phyloP scores from a whole-genome alignment of 495 filamentous ascomycete species.

The Pyrenula aspistea region DNA sequence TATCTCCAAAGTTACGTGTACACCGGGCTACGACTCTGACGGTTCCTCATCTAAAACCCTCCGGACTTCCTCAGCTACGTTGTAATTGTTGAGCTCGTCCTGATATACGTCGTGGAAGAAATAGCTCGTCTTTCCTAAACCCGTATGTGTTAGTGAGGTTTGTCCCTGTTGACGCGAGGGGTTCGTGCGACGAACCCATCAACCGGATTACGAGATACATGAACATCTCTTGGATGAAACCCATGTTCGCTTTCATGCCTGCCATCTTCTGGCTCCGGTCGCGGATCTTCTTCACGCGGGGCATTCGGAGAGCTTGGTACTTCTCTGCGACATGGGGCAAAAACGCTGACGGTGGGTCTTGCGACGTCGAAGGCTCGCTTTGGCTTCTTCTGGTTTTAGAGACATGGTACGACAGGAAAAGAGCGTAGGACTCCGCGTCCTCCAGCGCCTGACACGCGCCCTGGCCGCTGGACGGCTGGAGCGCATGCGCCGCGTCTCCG shows the following conservation, averaged over 20 bases:
- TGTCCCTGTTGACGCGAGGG: background rate
- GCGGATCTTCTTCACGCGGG: background rate
- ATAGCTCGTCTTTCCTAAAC: background rate
- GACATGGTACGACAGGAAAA: slow-evolving; percentile 22
- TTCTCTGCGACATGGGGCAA: too few species aligned
- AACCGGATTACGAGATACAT: background rate
- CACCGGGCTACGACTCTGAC: too few species aligned
- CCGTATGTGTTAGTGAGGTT: background rate
- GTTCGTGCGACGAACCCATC: background rate
- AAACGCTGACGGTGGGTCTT: too few species aligned
- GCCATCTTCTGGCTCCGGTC: background rate
- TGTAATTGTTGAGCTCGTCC: background rate
- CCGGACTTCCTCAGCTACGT: background rate
- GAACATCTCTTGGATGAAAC: background rate
- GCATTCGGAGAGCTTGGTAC: too few species aligned
- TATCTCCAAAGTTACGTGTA: too few species aligned
- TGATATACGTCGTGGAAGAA: background rate
- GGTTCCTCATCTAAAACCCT: too few species aligned
- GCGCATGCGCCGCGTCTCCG: slow-evolving; percentile 33
- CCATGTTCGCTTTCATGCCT: background rate
- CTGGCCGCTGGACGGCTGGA: slow-evolving; percentile 33
- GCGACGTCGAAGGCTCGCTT: too few species aligned
- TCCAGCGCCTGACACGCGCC: slow-evolving; percentile 36
- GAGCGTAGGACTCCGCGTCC: slow-evolving; percentile 25
- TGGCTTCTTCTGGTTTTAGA: too few species aligned